Conservation (phyloP, 1,284 basidiomycete genomes). For the Earliella scabrosa region DNA sequence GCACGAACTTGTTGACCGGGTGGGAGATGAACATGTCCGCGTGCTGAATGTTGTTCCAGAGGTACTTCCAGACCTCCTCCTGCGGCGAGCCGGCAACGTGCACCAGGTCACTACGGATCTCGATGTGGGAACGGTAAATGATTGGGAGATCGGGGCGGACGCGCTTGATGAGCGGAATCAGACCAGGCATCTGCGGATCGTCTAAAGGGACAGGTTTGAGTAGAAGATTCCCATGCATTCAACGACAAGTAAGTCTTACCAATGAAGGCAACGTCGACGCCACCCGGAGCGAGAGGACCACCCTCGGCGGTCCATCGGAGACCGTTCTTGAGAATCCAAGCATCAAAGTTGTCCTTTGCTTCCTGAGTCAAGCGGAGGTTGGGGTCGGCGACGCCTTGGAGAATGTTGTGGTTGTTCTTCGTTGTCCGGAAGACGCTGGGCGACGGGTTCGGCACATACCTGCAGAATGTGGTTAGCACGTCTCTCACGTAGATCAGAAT, state of each 20-base stretch:
- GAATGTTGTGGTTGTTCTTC: constrained; percentile 91
- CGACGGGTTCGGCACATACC: constrained; percentile 87
- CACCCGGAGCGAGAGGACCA: constrained; percentile 76
- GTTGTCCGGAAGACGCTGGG: constrained; percentile 88
- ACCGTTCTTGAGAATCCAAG: constrained; percentile 87
- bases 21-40: constrained; percentile 89
- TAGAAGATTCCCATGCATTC: too few species aligned
- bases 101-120: constrained; percentile 82
- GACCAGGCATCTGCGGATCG: constrained; percentile 85
- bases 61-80: constrained; percentile 87
- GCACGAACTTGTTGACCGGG: constrained; percentile 91
- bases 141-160: constrained; percentile 81
- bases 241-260: constrained; percentile 51
- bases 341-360: constrained; percentile 79
- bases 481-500: not conserved
- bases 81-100: constrained; percentile 79
- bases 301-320: constrained; percentile 82
- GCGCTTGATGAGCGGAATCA: constrained; percentile 87
- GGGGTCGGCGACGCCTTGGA: constrained; percentile 83
- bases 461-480: constrained; percentile 33
- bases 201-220: constrained; percentile 44
- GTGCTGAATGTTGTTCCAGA: constrained; percentile 86
- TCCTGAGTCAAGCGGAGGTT: constrained; percentile 75
- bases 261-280: constrained; percentile 85
- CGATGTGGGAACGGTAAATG: constrained; percentile 89